These are phyloP conservation scores for Fraxinus xanthoxyloides DNA, from an alignment of 305 asterid species.

Conservation along the genomic window DNA sequence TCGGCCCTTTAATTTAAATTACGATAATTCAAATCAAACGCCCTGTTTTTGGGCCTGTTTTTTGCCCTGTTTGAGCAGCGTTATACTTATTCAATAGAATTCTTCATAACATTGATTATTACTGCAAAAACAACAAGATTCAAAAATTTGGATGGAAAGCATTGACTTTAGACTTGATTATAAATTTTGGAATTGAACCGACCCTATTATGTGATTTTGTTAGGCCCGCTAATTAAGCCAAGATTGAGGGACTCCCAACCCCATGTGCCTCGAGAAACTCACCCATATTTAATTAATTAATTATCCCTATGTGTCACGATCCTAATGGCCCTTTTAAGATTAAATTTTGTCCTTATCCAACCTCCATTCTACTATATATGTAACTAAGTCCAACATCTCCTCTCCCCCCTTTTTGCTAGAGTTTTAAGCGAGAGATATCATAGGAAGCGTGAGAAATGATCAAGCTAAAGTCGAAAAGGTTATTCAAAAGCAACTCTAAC, in stretches of 20 bases:
- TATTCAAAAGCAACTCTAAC: slow-evolving; percentile 54
- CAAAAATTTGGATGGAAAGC: too few species aligned
- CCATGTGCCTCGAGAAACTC: slow-evolving; percentile 46
- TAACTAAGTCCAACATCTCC: slow-evolving; percentile 4
- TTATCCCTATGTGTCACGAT: slow-evolving; percentile 26
- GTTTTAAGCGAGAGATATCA: background rate
- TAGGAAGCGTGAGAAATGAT: slow-evolving; percentile 33
- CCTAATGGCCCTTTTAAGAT: slow-evolving; percentile 18
- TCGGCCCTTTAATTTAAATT: too few species aligned
- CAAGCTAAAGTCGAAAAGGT: slow-evolving; percentile 59
- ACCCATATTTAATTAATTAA: slow-evolving; percentile 13
- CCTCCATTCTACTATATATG: slow-evolving; percentile 30
- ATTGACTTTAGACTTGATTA: too few species aligned
- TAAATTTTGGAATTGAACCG: slow-evolving; percentile 14
- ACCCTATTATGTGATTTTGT: slow-evolving; percentile 20
- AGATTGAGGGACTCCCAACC: background rate
- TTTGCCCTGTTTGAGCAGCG: too few species aligned
- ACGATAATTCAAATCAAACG: too few species aligned
- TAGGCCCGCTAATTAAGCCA: slow-evolving; percentile 10
- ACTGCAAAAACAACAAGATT: background rate
- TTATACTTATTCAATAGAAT: background rate
- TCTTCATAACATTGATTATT: too few species aligned
- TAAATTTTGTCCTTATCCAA: slow-evolving; percentile 25
- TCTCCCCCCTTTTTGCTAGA: slow-evolving; percentile 13
- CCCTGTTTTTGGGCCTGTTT: too few species aligned